Evolutionary conservation across 306 rosid genomes (phyloP), one percentile per base, ranked within the genome.

Genomic region (Purshia tridentata): DNA sequence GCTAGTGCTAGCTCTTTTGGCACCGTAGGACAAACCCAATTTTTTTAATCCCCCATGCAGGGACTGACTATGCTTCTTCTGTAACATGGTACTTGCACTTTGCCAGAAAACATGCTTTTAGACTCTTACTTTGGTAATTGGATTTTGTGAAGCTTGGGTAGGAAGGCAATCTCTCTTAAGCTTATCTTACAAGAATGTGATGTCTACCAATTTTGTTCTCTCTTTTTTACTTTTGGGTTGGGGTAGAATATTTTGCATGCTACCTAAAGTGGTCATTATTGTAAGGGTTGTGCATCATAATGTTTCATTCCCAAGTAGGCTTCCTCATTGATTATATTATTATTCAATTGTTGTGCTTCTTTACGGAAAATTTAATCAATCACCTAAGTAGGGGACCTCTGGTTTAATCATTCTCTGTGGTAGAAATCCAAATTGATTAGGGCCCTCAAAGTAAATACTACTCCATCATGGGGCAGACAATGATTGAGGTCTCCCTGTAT

Each of bases 381-480:
- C 29, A 42, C 9, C 69, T 9, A 41, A 73, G 73, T 41, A 54
- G 78, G 65, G 77, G 19, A 72, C 68, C 69, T 60, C 70, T 49
- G 54, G 22, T 57, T 67, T 40, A 16, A 22, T 75, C 20, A 18
- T 22, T 18, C 13, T 58, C 39, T 44, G 67, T 8, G 35, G 35
- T 29, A 29, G 35, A 29, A 52, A 71, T 65, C 45, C 67, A 16
- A 50, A 12, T 40, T 23, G 49, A 23, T 7, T 22, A 20, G n/a
- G 72, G 53, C 6, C 74, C 80, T 76, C 54, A 44, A 12, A 63
- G 12, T 39, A 45, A 10, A 54, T 65, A n/a, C 59, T 9, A 65
- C 50, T 18, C 22, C 37, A 65, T 47, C 14, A 51, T 51, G 55
- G 55, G 16, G 19, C 18, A 51, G 19, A 51, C 55, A 61, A 40